phyloP scores from a whole-genome alignment of 768 basidiomycete species.

The Calocybe gangraenosa region DNA sequence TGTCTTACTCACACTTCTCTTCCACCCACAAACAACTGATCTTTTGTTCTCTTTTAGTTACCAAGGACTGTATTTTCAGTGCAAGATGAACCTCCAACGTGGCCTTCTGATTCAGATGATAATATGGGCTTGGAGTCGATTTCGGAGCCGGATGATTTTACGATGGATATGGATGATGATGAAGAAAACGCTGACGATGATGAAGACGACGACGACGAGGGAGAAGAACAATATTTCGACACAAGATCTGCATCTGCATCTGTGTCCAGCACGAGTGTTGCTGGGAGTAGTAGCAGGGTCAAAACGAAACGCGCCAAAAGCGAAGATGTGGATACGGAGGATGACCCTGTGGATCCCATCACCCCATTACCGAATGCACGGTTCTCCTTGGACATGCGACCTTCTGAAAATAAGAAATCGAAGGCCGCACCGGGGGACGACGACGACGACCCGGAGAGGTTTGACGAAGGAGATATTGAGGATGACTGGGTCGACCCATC shows the following conservation, averaged over 20 bases:
- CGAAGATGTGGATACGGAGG: constrained; percentile 65
- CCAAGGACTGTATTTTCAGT: constrained; percentile 79
- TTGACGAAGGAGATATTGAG: constrained; percentile 50
- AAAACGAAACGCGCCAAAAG: constrained; percentile 34
- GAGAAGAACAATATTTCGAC: constrained; percentile 50
- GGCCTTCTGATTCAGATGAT: constrained; percentile 75
- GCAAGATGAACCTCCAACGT: constrained; percentile 67
- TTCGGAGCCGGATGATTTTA: constrained; percentile 67
- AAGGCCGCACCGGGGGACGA: constrained; percentile 27
- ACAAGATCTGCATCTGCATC: constrained; percentile 39
- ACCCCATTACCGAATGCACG: constrained; percentile 55
- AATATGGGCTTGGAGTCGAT: constrained; percentile 78
- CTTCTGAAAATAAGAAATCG: constrained; percentile 21
- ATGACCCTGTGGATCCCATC: constrained; percentile 66
- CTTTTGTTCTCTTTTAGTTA: constrained; percentile 26
- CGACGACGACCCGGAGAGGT: constrained; percentile 43
- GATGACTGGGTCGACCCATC: constrained; percentile 72
- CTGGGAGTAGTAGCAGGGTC: constrained; percentile 20
- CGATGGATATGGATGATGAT: constrained; percentile 27
- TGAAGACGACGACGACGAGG: constrained; percentile 21
- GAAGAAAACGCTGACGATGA: constrained; percentile 20
- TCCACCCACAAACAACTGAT: background rate
- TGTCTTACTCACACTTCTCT: too few species aligned
- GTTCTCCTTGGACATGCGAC: constrained; percentile 30
- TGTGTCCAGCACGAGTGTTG: constrained; percentile 37